Evolutionary conservation across 129 eudicot genomes (phyloP).

Genomic region (Scalesia atractyloides): DNA sequence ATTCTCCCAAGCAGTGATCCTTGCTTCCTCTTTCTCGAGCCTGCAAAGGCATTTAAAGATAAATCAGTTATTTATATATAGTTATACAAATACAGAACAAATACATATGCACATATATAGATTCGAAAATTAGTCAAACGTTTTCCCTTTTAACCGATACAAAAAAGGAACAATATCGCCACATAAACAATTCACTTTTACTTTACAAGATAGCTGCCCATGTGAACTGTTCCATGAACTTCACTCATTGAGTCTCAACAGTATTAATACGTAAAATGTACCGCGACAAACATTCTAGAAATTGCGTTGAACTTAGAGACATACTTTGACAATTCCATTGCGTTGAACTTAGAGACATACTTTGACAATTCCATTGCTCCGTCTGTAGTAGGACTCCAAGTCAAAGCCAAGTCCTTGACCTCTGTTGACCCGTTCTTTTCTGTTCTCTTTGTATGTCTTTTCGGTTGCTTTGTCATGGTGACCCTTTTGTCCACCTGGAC

Average conservation of each 20-base stretch:
- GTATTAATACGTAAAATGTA: neutral
- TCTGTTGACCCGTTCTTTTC: constrained; percentile 37
- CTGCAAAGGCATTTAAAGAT: constrained; percentile 37
- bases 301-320: constrained; percentile 9
- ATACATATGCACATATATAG: neutral
- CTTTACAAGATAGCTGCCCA: neutral
- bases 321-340: constrained; percentile 57
- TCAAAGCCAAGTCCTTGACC: constrained; percentile 36
- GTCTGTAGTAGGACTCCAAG: constrained; percentile 51
- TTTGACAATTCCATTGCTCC: constrained; percentile 56
- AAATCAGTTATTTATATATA: neutral
- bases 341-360: constrained; percentile 41
- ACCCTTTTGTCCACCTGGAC: constrained; percentile 86
- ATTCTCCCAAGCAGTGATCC: constrained; percentile 91
- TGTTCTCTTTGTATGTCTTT: constrained; percentile 37
- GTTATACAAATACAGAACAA: no score
- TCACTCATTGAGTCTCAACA: constrained; percentile 3
- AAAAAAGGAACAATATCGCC: neutral
- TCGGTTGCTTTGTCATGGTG: constrained; percentile 38
- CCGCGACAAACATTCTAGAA: neutral
- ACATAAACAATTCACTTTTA: neutral
- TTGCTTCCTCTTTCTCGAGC: constrained; percentile 76
- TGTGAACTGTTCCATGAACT: constrained; percentile 4
- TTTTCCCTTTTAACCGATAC: constrained; percentile 2
- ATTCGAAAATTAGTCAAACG: neutral